Percentiles rank a stretch among this genome's conserved stretches.
Conservation (phyloP, 2,329 filamentous ascomycete species). For the Phoma sp. region DNA sequence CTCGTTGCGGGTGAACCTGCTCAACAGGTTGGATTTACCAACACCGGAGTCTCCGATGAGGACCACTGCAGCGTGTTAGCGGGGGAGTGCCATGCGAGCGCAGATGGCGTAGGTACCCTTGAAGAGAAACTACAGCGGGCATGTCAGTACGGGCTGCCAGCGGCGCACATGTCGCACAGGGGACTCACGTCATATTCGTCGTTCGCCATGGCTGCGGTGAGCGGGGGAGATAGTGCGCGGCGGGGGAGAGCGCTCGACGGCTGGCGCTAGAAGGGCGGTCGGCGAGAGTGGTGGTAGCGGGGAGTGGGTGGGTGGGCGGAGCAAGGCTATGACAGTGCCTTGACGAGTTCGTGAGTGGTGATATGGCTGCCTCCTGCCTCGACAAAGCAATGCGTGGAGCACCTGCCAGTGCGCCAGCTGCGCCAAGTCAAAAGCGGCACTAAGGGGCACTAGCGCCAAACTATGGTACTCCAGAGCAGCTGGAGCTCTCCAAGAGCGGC, state of each 20-base stretch:
- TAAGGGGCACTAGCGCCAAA: conserved; percentile 1
- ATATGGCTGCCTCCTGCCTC: conserved; percentile 38
- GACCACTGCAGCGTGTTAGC: conserved; percentile 71
- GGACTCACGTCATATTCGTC: conserved; percentile 98
- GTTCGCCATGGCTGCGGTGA: conserved; percentile 80
- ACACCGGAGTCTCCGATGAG: conserved; percentile 99
- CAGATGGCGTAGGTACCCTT: conserved; percentile 71
- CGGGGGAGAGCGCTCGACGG: conserved; percentile 14
- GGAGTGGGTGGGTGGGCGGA: neutral
- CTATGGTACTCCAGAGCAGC: conserved; percentile 7
- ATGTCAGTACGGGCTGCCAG: conserved; percentile 32
- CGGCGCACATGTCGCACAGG: conserved; percentile 29
- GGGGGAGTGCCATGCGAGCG: conserved; percentile 24
- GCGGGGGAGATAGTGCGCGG: conserved; percentile 26
- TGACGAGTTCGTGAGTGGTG: conserved; percentile 16
- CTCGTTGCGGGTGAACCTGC: conserved; percentile 99
- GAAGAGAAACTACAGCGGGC: conserved; percentile 83
- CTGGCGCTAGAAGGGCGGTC: conserved; percentile 1
- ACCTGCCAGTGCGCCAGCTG: conserved; percentile 20
- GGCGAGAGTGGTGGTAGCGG: neutral
- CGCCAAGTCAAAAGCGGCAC: conserved; percentile 10
- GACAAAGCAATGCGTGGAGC: conserved; percentile 26
- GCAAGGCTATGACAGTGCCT: conserved; percentile 6
- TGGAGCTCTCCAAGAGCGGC: conserved; percentile 13
- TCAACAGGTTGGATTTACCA: conserved; percentile 99